These are phyloP conservation scores for Lipomyces japonicus DNA, from an alignment of 805 yeast species.

Conservation along the genomic window DNA sequence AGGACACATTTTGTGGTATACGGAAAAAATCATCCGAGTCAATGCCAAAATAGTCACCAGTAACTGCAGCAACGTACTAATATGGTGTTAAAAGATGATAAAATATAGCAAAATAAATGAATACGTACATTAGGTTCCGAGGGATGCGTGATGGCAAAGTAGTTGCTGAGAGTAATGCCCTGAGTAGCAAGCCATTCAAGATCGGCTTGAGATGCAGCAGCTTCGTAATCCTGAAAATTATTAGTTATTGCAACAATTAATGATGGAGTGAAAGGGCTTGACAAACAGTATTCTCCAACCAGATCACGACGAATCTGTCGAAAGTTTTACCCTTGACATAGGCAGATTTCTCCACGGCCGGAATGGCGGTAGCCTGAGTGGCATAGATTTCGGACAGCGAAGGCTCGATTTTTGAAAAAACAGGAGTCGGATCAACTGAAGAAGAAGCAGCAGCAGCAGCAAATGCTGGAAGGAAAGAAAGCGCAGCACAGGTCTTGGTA, in stretches of 20 bases:
- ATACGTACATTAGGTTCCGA: constrained; percentile 48
- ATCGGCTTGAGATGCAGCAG: constrained; percentile 47
- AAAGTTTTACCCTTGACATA: constrained; percentile 42
- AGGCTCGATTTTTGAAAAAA: constrained; percentile 38
- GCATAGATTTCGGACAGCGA: constrained; percentile 36
- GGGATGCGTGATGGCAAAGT: constrained; percentile 52
- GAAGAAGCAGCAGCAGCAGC: constrained; percentile 6
- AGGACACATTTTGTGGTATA: constrained; percentile 47
- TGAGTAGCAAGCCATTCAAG: constrained; percentile 43
- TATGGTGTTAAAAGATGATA: background rate
- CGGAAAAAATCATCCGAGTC: constrained; percentile 45
- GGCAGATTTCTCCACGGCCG: constrained; percentile 37
- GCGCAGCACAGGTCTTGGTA: too few species aligned
- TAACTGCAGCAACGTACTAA: constrained; percentile 45
- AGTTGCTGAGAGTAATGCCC: constrained; percentile 49
- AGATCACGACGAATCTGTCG: constrained; percentile 44
- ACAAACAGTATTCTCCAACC: constrained; percentile 49
- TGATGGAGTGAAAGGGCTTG: background rate
- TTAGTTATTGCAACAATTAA: background rate
- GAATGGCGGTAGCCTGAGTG: constrained; percentile 32
- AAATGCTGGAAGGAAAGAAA: too few species aligned
- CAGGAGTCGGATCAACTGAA: constrained; percentile 31
- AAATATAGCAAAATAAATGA: background rate
- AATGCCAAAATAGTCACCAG: constrained; percentile 52
- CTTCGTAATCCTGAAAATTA: constrained; percentile 43